These are phyloP conservation scores for Pichia cabralensis DNA, from an alignment of 805 yeast genomes.

Conservation along the genomic window DNA sequence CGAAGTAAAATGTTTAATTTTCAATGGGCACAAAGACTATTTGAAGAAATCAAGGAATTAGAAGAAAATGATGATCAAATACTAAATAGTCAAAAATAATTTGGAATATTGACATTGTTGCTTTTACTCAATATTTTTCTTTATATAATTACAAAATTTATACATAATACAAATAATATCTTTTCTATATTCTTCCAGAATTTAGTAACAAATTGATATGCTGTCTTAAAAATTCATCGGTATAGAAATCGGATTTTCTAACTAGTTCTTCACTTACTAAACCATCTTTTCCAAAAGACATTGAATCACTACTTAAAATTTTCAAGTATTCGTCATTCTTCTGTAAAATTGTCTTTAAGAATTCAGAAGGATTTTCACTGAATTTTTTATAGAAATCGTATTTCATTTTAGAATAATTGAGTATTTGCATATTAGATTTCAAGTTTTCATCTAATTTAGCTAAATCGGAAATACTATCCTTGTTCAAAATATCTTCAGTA, in stretches of 20 bases:
- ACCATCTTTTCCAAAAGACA: slow-evolving; percentile 25
- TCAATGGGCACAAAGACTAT: slow-evolving; percentile 12
- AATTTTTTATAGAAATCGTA: slow-evolving; percentile 71
- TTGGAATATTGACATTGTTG: no score
- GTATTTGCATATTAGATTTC: slow-evolving; percentile 39
- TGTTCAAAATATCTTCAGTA: slow-evolving; percentile 34
- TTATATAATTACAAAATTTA: not conserved
- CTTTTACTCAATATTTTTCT: no score
- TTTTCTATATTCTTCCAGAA: slow-evolving; percentile 33
- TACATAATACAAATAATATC: not conserved
- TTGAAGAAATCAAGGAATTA: slow-evolving; percentile 6
- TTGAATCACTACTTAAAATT: slow-evolving; percentile 69
- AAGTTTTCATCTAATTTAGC: slow-evolving; percentile 27
- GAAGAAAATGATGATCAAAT: slow-evolving; percentile 1
- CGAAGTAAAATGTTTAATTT: slow-evolving; percentile 11
- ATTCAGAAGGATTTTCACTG: slow-evolving; percentile 66
- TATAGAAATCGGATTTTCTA: slow-evolving; percentile 74
- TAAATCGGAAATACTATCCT: slow-evolving; percentile 31
- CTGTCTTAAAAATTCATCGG: slow-evolving; percentile 67
- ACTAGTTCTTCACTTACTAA: slow-evolving; percentile 70
- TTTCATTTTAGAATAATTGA: slow-evolving; percentile 50
- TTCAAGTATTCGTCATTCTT: slow-evolving; percentile 79
- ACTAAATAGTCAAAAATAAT: not conserved
- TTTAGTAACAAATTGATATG: slow-evolving; percentile 69
- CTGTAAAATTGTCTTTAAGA: slow-evolving; percentile 62